A percentile compares a stretch with the other conserved stretches of the same genome.
Conservation (phyloP, 495 filamentous ascomycete species). For the Copromyces sp. region DNA sequence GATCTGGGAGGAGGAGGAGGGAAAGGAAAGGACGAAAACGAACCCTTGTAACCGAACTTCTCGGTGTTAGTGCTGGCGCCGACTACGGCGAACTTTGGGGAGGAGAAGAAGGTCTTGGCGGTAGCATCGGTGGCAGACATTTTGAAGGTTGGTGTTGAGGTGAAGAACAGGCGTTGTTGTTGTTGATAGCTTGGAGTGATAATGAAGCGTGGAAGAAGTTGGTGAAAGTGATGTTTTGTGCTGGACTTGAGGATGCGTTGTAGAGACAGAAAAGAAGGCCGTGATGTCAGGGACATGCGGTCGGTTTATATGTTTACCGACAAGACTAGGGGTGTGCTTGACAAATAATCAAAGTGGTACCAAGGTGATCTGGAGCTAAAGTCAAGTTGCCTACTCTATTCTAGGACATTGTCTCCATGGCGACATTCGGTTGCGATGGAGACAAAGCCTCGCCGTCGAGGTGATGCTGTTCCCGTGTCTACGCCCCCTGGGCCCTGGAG, state of each 20-base stretch:
- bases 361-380: neutral
- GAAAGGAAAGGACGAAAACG: conserved; percentile 8
- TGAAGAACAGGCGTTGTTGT: conserved; percentile 4
- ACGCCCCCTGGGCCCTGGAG: neutral
- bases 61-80: conserved; percentile 73
- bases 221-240: neutral
- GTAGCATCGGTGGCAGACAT: conserved; percentile 46
- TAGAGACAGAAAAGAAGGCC: neutral
- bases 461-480: neutral
- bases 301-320: neutral
- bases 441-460: neutral
- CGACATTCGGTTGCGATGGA: neutral
- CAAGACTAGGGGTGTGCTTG: neutral
- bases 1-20: neutral
- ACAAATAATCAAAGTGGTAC: neutral
- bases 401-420: neutral
- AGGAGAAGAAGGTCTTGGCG: conserved; percentile 72
- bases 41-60: conserved; percentile 91
- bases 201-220: neutral
- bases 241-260: neutral
- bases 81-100: conserved; percentile 77
- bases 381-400: neutral
- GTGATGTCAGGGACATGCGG: neutral
- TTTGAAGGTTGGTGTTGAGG: conserved; percentile 7
- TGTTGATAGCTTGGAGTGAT: neutral